Base-by-base conservation (phyloP, 345 rosid genomes). In the Leavenworthia alabamica region DNA sequence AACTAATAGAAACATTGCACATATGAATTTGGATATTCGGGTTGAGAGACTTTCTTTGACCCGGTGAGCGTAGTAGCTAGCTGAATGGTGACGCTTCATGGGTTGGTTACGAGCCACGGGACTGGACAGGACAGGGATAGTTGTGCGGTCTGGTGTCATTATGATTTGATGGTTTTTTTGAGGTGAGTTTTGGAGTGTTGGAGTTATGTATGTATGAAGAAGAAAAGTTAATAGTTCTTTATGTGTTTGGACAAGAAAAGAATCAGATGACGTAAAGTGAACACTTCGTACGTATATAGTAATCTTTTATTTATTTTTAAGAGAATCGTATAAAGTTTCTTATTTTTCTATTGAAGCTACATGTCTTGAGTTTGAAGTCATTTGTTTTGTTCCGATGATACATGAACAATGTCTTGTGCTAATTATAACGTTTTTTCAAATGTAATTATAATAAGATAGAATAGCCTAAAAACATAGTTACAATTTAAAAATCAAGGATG, bases 31-130 rank as follows among this genome's bases (percentile, higher is more conserved):
- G n/a, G 85, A 70, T 74, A 82, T 64, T 15, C 86, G 78, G 44
- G 81, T 70, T 32, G 93, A 54, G 60, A 89, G 86, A 75, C 89
- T 86, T 43, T 82, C 94, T 6, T 60, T 73, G 75, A 81, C 94
- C 1, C 85, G 80, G 55, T 64, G 79, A 50, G 77, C 89, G 9
- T 77, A 77, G 84, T 89, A 74, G 44, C 79, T 72, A 69, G 85
- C 72, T 0, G 81, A 40, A 53, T 56, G 82, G 75, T 53, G 88
- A 68, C 62, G 84, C 22, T 71, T 70, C 24, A 74, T 2, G 37
- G 72, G 59, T 6, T 58, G 74, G 7, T 13, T 19, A 27, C 0
- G 60, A 14, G 55, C 5, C 12, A 17, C n/a, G 4, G 73, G 68
- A 14, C 48, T 27, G 31, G 51, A 3, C 20, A 44, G 62, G 64